These are phyloP conservation scores for Lomentospora prolificans DNA, from an alignment of 2,329 filamentous ascomycete genomes.

Conservation along the genomic window DNA sequence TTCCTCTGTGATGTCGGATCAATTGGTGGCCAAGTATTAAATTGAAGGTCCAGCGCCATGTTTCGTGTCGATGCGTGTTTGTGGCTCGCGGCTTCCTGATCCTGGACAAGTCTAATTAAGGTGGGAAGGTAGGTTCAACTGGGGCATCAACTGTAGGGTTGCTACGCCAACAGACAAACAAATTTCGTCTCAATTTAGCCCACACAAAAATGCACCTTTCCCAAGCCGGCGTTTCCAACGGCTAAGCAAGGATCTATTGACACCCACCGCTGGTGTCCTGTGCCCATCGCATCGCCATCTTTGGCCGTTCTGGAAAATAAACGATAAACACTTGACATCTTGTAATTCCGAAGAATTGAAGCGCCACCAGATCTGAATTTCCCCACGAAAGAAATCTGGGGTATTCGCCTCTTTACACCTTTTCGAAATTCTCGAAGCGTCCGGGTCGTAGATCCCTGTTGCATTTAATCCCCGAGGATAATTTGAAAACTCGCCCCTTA, in stretches of 20 bases:
- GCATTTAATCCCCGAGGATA: not conserved
- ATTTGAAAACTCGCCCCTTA: not conserved
- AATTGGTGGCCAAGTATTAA: not conserved
- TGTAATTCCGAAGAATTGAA: too few species aligned
- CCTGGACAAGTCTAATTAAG: not conserved
- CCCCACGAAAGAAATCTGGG: not conserved
- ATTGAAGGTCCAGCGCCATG: not conserved
- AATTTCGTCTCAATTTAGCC: not conserved
- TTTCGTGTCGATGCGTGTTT: not conserved
- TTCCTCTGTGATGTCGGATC: too few species aligned
- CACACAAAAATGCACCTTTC: not conserved
- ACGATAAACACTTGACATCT: not conserved
- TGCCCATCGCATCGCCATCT: not conserved
- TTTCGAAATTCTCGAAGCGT: not conserved
- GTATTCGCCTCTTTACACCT: not conserved
- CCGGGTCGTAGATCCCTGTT: not conserved
- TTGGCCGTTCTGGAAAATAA: not conserved
- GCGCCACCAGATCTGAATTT: not conserved
- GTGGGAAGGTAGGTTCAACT: not conserved
- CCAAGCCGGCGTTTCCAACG: too few species aligned
- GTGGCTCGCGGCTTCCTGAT: not conserved
- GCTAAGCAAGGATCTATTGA: too few species aligned
- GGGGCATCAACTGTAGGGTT: too few species aligned
- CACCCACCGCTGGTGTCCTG: not conserved
- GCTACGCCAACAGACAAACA: slow-evolving; percentile 2